These are phyloP conservation scores for Hemileccinum rubropunctum DNA, from an alignment of 768 basidiomycete species.

Conservation along the genomic window DNA sequence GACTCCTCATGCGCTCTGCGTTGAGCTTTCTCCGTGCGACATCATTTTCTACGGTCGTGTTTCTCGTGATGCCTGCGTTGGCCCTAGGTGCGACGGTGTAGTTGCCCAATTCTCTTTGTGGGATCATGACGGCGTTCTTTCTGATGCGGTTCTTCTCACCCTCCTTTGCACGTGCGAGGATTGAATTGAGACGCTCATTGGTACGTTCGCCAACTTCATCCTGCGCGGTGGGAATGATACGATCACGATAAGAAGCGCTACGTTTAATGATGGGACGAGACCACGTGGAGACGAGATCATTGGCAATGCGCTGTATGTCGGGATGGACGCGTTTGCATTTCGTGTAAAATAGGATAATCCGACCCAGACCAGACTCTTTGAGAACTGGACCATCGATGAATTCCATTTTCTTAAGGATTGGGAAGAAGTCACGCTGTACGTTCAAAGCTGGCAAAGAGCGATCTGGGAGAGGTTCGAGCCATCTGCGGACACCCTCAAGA, in stretches of 20 bases:
- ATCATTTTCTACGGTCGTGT: slow-evolving; percentile 66
- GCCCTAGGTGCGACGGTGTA: slow-evolving; percentile 77
- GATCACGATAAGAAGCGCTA: slow-evolving; percentile 76
- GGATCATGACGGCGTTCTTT: slow-evolving; percentile 83
- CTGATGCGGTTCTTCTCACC: slow-evolving; percentile 65
- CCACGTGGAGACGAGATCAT: slow-evolving; percentile 82
- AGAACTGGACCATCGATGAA: slow-evolving; percentile 88
- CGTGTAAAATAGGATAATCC: slow-evolving; percentile 92
- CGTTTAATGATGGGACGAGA: slow-evolving; percentile 91
- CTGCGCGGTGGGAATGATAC: slow-evolving; percentile 60
- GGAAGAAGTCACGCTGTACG: slow-evolving; percentile 91
- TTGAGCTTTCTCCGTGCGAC: slow-evolving; percentile 71
- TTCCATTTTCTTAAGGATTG: slow-evolving; percentile 81
- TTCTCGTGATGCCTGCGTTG: slow-evolving; percentile 50
- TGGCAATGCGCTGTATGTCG: slow-evolving; percentile 76
- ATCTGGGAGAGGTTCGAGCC: slow-evolving; percentile 94
- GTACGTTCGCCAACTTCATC: slow-evolving; percentile 36
- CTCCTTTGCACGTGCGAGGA: slow-evolving; percentile 64
- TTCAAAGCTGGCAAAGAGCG: slow-evolving; percentile 91
- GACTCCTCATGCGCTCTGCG: slow-evolving; percentile 64
- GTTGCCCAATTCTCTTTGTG: slow-evolving; percentile 67
- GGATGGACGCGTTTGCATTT: slow-evolving; percentile 88
- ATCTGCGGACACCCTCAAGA: slow-evolving; percentile 81
- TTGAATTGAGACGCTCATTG: slow-evolving; percentile 62
- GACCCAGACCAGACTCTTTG: slow-evolving; percentile 88